These are phyloP conservation scores for Penicillium janthinellum DNA, from an alignment of 2,329 filamentous ascomycete species.

Conservation along the genomic window DNA sequence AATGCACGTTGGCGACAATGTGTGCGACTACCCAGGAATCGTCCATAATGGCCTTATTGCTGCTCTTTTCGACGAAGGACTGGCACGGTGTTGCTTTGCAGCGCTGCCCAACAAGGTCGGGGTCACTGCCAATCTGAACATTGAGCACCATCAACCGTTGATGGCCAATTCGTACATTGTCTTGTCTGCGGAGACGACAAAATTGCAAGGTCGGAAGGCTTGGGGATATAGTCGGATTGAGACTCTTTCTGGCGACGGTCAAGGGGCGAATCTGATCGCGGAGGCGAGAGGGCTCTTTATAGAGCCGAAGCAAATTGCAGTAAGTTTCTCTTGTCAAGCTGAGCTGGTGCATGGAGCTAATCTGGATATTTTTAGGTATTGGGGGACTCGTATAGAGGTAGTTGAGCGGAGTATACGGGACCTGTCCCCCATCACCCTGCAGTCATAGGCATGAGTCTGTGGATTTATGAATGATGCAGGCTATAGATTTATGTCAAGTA, in stretches of 20 bases:
- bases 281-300: slow-evolving; percentile 85
- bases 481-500: no score
- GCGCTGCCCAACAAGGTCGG: slow-evolving; percentile 78
- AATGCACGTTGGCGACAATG: slow-evolving; percentile 71
- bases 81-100: slow-evolving; percentile 82
- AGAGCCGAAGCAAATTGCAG: slow-evolving; percentile 78
- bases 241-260: slow-evolving; percentile 66
- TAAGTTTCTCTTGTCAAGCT: slow-evolving; percentile 47
- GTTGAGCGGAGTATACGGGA: background rate
- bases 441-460: no score
- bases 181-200: slow-evolving; percentile 73
- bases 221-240: slow-evolving; percentile 88
- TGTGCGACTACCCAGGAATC: slow-evolving; percentile 87
- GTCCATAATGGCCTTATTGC: slow-evolving; percentile 87
- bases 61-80: slow-evolving; percentile 84
- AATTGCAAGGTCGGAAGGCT: slow-evolving; percentile 86
- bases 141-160: slow-evolving; percentile 78
- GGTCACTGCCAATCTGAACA: slow-evolving; percentile 79
- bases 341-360: background rate
- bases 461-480: no score
- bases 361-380: background rate
- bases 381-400: background rate
- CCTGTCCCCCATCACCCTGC: no score
- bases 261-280: slow-evolving; percentile 67
- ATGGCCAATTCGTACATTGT: slow-evolving; percentile 74